Base-by-base conservation (phyloP, 1,284 basidiomycete genomes). In the Ceratobasidium sp. region DNA sequence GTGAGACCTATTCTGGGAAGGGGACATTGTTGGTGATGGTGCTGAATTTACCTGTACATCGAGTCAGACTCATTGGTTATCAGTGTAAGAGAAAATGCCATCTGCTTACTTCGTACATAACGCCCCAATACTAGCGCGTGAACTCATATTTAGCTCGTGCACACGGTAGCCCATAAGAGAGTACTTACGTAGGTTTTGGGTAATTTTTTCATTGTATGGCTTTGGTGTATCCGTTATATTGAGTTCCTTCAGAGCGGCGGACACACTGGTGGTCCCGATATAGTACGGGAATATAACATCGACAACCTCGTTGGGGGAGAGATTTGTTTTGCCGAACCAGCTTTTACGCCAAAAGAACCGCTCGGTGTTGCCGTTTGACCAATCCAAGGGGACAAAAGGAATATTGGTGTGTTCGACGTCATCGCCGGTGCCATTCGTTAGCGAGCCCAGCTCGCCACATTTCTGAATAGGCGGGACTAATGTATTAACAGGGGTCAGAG, bases 171-270 rank as follows among this genome's bases (percentile, higher is more conserved):
- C n/a, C n/a, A n/a, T n/a, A n/a, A n/a, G n/a, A n/a, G n/a, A n/a
- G n/a, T n/a, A n/a, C n/a, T n/a, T n/a, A n/a, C n/a, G n/a, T n/a
- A n/a, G n/a, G n/a, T n/a, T n/a, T n/a, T n/a, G n/a, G 93, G 91
- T 78, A 94, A 94, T 57, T 95, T 96, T 84, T 96, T 78, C 70
- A 68, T 22, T 12, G n/a, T 49, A 64, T n/a, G n/a, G n/a, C n/a
- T n/a, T n/a, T n/a, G n/a, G n/a, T n/a, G n/a, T n/a, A n/a, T n/a
- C n/a, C n/a, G n/a, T n/a, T n/a, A 31, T 69, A n/a, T 69, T 31
- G 17, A 22, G 13, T 6, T 42, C 38, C 25, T 57, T 43, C 22
- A 57, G 29, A 3, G 55, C 55, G 1, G 3, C 22, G 20, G 40
- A 35, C 0, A 57, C 55, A 3, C 27, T 8, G 38, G 10, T 57